Percentiles rank a stretch among this genome's conserved stretches.
Conservation (phyloP, 1,139 yeast genomes). For the Pichia kudriavzevii region DNA sequence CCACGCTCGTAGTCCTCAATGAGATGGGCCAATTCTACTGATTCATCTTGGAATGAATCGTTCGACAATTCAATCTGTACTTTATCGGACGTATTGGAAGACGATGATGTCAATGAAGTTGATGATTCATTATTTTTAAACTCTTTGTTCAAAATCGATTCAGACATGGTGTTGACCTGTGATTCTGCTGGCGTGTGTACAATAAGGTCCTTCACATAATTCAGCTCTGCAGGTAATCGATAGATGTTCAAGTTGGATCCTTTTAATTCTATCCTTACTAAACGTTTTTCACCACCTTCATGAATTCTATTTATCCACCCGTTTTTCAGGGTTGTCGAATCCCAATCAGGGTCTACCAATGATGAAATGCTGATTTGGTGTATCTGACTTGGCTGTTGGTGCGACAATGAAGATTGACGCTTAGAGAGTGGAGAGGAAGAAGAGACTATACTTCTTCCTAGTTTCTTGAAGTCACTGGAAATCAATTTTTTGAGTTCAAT, state of each 20-base stretch:
- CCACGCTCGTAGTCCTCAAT: too few relatives aligned
- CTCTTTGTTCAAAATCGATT: slow-evolving; percentile 7
- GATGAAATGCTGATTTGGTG: too few relatives aligned
- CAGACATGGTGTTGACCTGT: not conserved
- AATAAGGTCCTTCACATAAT: slow-evolving; percentile 39
- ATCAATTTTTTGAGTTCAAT: slow-evolving; percentile 2
- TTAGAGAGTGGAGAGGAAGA: too few relatives aligned
- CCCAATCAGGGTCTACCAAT: slow-evolving; percentile 27
- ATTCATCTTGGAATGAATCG: too few relatives aligned
- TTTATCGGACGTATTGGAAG: too few relatives aligned
- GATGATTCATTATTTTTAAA: slow-evolving; percentile 10
- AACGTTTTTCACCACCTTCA: slow-evolving; percentile 34
- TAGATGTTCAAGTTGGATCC: slow-evolving; percentile 55
- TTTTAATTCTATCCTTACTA: slow-evolving; percentile 55
- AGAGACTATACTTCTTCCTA: slow-evolving; percentile 4
- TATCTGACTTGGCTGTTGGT: too few relatives aligned
- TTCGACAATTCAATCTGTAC: too few relatives aligned
- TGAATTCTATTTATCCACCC: slow-evolving; percentile 44
- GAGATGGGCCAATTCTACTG: too few relatives aligned
- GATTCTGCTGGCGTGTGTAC: not conserved
- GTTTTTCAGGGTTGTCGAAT: slow-evolving; percentile 32
- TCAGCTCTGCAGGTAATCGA: slow-evolving; percentile 42
- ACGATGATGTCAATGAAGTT: too few relatives aligned
- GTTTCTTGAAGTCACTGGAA: slow-evolving; percentile 5
- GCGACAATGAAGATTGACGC: too few relatives aligned